A percentile compares a stretch with the other conserved stretches of the same genome.
Conservation (phyloP, 2,329 filamentous ascomycete genomes). For the Fusarium nygamai region DNA sequence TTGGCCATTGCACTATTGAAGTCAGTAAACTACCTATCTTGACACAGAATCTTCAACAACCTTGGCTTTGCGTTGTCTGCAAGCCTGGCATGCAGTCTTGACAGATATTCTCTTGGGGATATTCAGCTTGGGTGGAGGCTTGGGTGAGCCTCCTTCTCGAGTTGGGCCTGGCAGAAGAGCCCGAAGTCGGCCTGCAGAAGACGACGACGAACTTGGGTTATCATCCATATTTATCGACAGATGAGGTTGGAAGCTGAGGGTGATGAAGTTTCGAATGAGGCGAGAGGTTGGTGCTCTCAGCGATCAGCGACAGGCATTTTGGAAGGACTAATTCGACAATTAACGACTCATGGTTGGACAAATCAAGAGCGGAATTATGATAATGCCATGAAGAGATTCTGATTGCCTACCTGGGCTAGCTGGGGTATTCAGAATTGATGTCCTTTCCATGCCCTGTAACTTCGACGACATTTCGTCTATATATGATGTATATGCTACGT, state of each 20-base stretch:
- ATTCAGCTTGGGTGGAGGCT: slow-evolving; percentile 1
- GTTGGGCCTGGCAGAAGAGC: slow-evolving; percentile 11
- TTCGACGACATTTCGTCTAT: not conserved
- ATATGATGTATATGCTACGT: slow-evolving; percentile 27
- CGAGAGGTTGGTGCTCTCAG: not conserved
- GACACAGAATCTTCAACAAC: not conserved
- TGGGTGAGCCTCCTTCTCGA: not conserved
- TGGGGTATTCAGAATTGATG: not conserved
- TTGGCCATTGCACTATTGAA: slow-evolving; percentile 16
- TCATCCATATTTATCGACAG: slow-evolving; percentile 2
- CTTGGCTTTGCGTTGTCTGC: slow-evolving; percentile 30
- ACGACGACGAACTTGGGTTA: not conserved
- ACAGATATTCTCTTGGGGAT: slow-evolving; percentile 23
- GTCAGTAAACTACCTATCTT: not conserved
- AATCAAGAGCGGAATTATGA: not conserved
- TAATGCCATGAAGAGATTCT: not conserved
- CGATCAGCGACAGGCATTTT: not conserved
- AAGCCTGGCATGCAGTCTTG: slow-evolving; percentile 25
- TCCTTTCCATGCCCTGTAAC: not conserved
- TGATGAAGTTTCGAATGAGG: not conserved
- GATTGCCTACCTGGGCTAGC: not conserved
- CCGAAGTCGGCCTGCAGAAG: not conserved
- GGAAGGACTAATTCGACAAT: not conserved
- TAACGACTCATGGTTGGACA: not conserved
- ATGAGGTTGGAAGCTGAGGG: too few relatives aligned